phyloP scores from a whole-genome alignment of 306 rosid genomes.

The Urtica urens region DNA sequence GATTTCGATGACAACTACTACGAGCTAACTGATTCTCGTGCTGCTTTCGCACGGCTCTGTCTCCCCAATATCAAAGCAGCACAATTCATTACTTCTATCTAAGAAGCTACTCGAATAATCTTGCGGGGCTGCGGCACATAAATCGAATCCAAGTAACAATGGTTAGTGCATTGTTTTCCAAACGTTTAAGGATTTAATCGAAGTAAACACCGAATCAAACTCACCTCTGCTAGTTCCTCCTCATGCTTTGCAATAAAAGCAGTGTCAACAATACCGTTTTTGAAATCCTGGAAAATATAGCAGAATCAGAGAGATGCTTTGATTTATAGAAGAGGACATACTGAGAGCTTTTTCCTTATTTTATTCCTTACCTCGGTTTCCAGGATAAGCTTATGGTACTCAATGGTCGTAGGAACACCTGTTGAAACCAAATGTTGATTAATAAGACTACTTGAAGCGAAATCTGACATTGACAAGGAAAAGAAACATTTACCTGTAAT shows the following conservation, averaged over 20 bases:
- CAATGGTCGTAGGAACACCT: slow-evolving; percentile 99
- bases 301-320: background rate
- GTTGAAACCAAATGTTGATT: slow-evolving; percentile 11
- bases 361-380: slow-evolving; percentile 79
- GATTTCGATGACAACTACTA: background rate
- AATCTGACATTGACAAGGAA: background rate
- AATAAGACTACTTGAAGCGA: background rate
- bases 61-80: background rate
- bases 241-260: slow-evolving; percentile 95
- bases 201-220: slow-evolving; percentile 30
- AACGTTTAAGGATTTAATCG: background rate
- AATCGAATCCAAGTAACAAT: background rate
- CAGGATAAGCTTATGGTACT: slow-evolving; percentile 92
- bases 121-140: slow-evolving; percentile 43
- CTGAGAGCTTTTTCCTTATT: slow-evolving; percentile 1
- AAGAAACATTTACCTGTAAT: slow-evolving; percentile 52
- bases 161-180: background rate
- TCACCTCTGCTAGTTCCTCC: slow-evolving; percentile 66
- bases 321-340: too few species aligned
- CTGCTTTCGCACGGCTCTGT: background rate
- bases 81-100: slow-evolving; percentile 13
- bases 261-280: slow-evolving; percentile 79
- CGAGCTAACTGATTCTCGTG: background rate
- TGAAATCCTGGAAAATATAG: slow-evolving; percentile 61
- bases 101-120: slow-evolving; percentile 30